Evolutionary conservation across 106 monocot species (phyloP), one percentile per base, ranked within the genome.

Genomic region (Phalaenopsis aphrodite): DNA sequence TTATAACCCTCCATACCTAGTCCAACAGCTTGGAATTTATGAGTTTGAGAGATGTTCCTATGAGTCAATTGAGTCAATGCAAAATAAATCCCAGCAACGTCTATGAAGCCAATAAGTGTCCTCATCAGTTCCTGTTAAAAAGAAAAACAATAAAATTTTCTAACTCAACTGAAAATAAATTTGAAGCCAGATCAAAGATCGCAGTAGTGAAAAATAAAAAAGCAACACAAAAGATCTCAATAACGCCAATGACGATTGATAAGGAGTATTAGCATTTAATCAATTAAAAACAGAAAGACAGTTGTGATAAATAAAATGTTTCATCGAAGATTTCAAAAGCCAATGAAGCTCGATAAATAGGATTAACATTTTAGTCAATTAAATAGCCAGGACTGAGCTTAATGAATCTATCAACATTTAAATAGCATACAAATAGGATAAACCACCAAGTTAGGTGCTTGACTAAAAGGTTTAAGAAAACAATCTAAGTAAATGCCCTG

Each of bases 21-120:
- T 79, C 96, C 96, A 82, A 97, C 96, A 72, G 96, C 94, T 80
- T 97, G 96, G 78, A 97, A 97, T 82, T 97, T 97, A 47, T 97
- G 96, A 79, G 92, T 94, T 77, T 97, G 94, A 72, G 96, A 97
- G 81, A 97, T 97, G 78, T 97, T 97, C 80, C 96, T 84, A 76
- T 97, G 96, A 77, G 92, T 94, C 86, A 97, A 88, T 80, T 97
- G 94, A 55, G 96, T 97, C 81, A 97, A 86, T 64, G 92, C 94
- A 81, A 97, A 94, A 89, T 97, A 97, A 79, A 97, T 87, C 2
- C 96, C 96, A 81, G 94, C 96, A 81, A 97, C 89, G 84, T 97
- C 96, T 81, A 94, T 78, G 72, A 94, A 89, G 18, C 92, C 92
- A 85, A 97, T 97, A 23, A 94, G 67, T 8, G 89, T 87, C 86